Evolutionary conservation across 1,284 basidiomycete species (phyloP), one percentile per base, ranked within the genome.

Genomic region (Fistulina hepatica): DNA sequence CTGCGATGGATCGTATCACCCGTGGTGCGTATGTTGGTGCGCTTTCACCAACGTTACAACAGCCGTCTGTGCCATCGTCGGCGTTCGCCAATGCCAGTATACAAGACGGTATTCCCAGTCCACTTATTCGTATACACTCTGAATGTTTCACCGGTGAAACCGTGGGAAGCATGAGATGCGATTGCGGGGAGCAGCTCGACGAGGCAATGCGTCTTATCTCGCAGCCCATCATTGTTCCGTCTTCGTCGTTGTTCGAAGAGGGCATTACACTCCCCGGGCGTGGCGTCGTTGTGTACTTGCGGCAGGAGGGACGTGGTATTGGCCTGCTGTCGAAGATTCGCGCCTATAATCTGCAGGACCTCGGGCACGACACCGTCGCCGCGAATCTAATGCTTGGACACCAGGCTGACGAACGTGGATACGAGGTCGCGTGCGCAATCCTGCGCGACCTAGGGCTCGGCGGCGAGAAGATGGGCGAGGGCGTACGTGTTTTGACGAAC

Each of bases 261-360:
- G 45, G 62, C 9, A 55, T 56, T 11, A 65, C 58, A 6, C 71
- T 80, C 35, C 83, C 82, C 1, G 86, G 88, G 3, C 79, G 90
- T 9, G 95, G 95, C n/a, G 92, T 86, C 3, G 82, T 98, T 41
- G 76, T 98, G 42, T 99, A 99, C 60, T 76, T 99, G 46, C 81
- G 95, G 11, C 95, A 99, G 60, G 95, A 99, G 59, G 95, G 95
- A n/a, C 80, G 95, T 13, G 95, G 95, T 2, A 99, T 99, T 47
- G 95, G 95, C 0, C 65, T 99, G 4, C 63, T 97, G 24, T 92
- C 92, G 44, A 99, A 99, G 59, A 86, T 99, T 42, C 78, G 89
- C 35, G 95, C 95, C 9, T 99, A 99, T 67, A 99, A 99, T 55
- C 68, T 98, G 21, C 95, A 98, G 58, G 95, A 99, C 56, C 69